These are phyloP conservation scores for Penicillium corylophilum DNA, from an alignment of 2,329 filamentous ascomycete genomes.

Conservation along the genomic window DNA sequence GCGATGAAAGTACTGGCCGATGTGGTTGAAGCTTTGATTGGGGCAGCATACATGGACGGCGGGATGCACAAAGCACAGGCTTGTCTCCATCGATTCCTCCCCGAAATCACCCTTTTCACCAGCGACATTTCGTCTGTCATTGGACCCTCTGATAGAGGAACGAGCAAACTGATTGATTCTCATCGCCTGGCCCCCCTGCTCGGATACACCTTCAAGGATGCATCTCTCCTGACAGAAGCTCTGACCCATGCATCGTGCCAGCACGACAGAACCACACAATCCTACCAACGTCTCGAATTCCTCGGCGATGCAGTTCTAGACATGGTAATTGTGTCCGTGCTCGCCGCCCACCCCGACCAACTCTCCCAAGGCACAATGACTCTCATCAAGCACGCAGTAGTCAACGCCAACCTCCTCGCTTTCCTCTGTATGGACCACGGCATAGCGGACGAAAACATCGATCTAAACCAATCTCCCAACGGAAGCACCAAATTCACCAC, in stretches of 20 bases:
- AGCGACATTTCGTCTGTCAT: slow-evolving; percentile 8
- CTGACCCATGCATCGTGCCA: slow-evolving; percentile 72
- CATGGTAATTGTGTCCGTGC: slow-evolving; percentile 62
- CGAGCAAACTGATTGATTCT: slow-evolving; percentile 16
- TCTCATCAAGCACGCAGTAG: slow-evolving; percentile 69
- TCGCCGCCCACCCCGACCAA: slow-evolving; percentile 30
- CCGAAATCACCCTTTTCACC: slow-evolving; percentile 45
- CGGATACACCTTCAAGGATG: slow-evolving; percentile 69
- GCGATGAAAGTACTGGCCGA: slow-evolving; percentile 83
- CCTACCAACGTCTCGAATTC: slow-evolving; percentile 79
- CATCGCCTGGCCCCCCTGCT: slow-evolving; percentile 38
- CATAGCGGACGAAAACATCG: slow-evolving; percentile 11
- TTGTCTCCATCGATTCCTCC: slow-evolving; percentile 67
- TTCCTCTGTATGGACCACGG: slow-evolving; percentile 66
- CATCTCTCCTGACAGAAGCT: slow-evolving; percentile 70
- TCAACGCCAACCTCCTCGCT: slow-evolving; percentile 76
- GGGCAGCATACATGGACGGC: slow-evolving; percentile 69
- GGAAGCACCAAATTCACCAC: slow-evolving; percentile 27
- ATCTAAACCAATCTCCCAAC: slow-evolving; percentile 4
- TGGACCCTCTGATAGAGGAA: not conserved
- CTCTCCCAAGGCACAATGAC: slow-evolving; percentile 67
- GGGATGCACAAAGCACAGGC: slow-evolving; percentile 61
- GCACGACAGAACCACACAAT: slow-evolving; percentile 51
- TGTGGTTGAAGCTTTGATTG: slow-evolving; percentile 81
- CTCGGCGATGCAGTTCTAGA: slow-evolving; percentile 85